phyloP scores from a whole-genome alignment of 2,329 filamentous ascomycete genomes.

The Fusarium stilboides region DNA sequence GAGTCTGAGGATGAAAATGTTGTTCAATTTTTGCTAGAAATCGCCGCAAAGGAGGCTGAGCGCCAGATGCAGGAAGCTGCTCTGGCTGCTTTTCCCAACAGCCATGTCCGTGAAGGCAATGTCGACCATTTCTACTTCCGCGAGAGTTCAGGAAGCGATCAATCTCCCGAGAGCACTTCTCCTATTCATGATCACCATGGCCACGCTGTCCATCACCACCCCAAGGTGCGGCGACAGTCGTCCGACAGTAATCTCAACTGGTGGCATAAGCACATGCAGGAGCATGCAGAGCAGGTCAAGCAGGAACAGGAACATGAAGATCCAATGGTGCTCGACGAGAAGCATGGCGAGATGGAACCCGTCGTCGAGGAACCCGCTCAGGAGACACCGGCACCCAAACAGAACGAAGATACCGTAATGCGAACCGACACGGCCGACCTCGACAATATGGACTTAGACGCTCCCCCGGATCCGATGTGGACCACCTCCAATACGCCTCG shows the following conservation, averaged over 20 bases:
- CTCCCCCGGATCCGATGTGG: slow-evolving; percentile 60
- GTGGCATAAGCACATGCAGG: slow-evolving; percentile 86
- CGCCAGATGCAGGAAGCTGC: slow-evolving; percentile 84
- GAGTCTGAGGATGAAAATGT: slow-evolving; percentile 83
- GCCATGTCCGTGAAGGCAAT: slow-evolving; percentile 76
- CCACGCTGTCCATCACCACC: slow-evolving; percentile 44
- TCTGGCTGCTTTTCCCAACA: slow-evolving; percentile 82
- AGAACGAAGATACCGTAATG: slow-evolving; percentile 50
- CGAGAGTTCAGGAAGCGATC: slow-evolving; percentile 73
- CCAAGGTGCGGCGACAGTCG: slow-evolving; percentile 67
- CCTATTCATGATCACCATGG: slow-evolving; percentile 49
- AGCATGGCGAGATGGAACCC: slow-evolving; percentile 43
- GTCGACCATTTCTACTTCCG: slow-evolving; percentile 80
- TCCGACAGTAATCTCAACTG: slow-evolving; percentile 76
- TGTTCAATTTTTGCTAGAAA: slow-evolving; percentile 81
- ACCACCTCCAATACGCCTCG: slow-evolving; percentile 55
- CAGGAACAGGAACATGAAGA: slow-evolving; percentile 59
- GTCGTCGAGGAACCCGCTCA: slow-evolving; percentile 42
- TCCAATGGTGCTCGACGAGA: slow-evolving; percentile 51
- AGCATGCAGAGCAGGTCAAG: slow-evolving; percentile 78
- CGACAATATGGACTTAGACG: slow-evolving; percentile 59
- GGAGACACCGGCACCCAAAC: slow-evolving; percentile 29
- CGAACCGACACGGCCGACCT: slow-evolving; percentile 59
- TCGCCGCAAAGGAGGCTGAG: slow-evolving; percentile 85
- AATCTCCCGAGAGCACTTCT: slow-evolving; percentile 58